Evolutionary conservation across 2,329 filamentous ascomycete genomes (phyloP).

Genomic region (Davidsoniella eucalypti): DNA sequence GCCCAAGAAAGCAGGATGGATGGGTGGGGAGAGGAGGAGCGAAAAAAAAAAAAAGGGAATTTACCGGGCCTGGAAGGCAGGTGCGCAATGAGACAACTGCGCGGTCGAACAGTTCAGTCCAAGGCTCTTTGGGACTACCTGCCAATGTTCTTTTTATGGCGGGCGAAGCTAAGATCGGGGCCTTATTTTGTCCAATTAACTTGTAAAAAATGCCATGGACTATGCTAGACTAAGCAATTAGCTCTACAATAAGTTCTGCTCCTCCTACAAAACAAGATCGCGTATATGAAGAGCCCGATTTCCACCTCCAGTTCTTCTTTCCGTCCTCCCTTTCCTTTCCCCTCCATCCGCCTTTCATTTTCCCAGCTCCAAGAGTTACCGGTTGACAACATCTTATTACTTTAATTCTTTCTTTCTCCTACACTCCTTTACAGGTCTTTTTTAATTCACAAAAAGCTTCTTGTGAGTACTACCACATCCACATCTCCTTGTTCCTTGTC

Average conservation of each 20-base stretch:
- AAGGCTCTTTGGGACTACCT: no score
- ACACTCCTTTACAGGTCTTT: not conserved
- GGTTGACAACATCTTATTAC: not conserved
- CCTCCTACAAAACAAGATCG: no score
- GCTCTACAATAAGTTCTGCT: no score
- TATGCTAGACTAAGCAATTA: no score
- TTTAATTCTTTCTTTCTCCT: not conserved
- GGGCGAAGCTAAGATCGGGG: no score
- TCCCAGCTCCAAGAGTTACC: not conserved
- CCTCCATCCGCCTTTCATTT: not conserved
- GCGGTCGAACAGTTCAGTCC: no score
- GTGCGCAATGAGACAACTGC: not conserved
- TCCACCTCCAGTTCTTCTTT: not conserved
- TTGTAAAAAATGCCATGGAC: no score
- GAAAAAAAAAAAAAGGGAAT: not conserved
- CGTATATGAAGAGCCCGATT: constrained; percentile 2
- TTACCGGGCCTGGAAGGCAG: not conserved
- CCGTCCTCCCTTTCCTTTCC: not conserved
- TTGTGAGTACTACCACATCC: not conserved
- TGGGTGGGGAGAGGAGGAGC: not conserved
- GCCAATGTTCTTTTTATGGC: no score
- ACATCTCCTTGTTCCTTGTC: not conserved
- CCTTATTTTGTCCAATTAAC: no score
- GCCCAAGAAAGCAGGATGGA: not conserved
- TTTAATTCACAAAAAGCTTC: not conserved